Conservation (phyloP, 2,329 filamentous ascomycete genomes). For the Whalleya microplaca region DNA sequence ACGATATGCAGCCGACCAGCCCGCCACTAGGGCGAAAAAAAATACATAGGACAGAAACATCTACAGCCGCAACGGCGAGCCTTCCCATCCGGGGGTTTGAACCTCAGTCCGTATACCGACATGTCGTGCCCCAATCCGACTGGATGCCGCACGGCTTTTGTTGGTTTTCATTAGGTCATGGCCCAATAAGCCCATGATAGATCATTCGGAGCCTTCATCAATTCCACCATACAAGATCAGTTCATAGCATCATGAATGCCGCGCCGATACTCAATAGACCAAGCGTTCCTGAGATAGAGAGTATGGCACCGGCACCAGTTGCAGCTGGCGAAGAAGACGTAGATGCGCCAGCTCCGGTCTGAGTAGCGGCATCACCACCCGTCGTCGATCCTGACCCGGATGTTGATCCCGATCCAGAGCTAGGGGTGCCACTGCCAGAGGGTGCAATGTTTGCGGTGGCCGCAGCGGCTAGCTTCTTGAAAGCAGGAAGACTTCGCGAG, state of each 20-base stretch:
- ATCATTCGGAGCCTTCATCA: neutral
- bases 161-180: slow-evolving; percentile 17
- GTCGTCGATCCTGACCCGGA: slow-evolving; percentile 1
- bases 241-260: slow-evolving; percentile 45
- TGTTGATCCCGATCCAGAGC: slow-evolving; percentile 10
- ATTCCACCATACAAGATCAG: slow-evolving; percentile 1
- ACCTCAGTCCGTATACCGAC: neutral
- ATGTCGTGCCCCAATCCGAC: slow-evolving; percentile 3
- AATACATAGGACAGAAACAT: slow-evolving; percentile 10
- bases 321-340: slow-evolving; percentile 10
- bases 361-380: neutral
- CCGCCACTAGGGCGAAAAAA: slow-evolving; percentile 22
- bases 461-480: slow-evolving; percentile 45
- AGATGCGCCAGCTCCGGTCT: slow-evolving; percentile 5
- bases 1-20: slow-evolving; percentile 23
- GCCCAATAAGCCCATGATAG: neutral
- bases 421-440: slow-evolving; percentile 32
- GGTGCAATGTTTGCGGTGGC: slow-evolving; percentile 39
- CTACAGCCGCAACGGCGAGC: neutral
- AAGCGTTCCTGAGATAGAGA: slow-evolving; percentile 46
- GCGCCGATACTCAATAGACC: slow-evolving; percentile 48
- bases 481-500: slow-evolving; percentile 54
- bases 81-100: slow-evolving; percentile 16
- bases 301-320: slow-evolving; percentile 21
- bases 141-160: slow-evolving; percentile 9